Conservation (phyloP, 805 yeast species). For the Spathaspora sp. region DNA sequence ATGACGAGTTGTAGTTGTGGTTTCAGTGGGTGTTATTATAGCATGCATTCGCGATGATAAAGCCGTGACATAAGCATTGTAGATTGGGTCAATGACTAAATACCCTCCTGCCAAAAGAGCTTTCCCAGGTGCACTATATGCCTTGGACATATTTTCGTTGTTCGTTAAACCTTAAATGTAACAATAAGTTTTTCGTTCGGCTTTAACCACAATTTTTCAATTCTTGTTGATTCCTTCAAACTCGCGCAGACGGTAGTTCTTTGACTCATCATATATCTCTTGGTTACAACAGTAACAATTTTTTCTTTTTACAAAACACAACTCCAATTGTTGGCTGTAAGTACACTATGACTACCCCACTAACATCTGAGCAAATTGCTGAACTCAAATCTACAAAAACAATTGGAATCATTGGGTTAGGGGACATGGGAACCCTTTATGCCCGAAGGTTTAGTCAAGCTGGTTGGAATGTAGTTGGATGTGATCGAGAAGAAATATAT, state of each 20-base stretch:
- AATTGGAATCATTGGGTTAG: constrained; percentile 91
- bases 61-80: constrained; percentile 78
- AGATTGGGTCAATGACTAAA: constrained; percentile 75
- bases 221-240: background rate
- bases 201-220: background rate
- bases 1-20: constrained; percentile 8
- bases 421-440: constrained; percentile 93
- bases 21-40: constrained; percentile 19
- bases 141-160: constrained; percentile 24
- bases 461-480: constrained; percentile 88
- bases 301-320: background rate
- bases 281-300: background rate
- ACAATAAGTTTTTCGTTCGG: background rate
- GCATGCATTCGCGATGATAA: constrained; percentile 90
- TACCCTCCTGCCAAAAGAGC: constrained; percentile 95
- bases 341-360: background rate
- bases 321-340: background rate
- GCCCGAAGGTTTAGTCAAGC: constrained; percentile 73
- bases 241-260: background rate
- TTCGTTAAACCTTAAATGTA: background rate
- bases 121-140: constrained; percentile 93
- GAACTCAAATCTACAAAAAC: constrained; percentile 36
- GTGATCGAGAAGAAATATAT: constrained; percentile 72
- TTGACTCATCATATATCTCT: background rate
- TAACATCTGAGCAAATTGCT: constrained; percentile 8